Conservation (phyloP, 2,329 filamentous ascomycete genomes). For the Nigrospora sphaerica region DNA sequence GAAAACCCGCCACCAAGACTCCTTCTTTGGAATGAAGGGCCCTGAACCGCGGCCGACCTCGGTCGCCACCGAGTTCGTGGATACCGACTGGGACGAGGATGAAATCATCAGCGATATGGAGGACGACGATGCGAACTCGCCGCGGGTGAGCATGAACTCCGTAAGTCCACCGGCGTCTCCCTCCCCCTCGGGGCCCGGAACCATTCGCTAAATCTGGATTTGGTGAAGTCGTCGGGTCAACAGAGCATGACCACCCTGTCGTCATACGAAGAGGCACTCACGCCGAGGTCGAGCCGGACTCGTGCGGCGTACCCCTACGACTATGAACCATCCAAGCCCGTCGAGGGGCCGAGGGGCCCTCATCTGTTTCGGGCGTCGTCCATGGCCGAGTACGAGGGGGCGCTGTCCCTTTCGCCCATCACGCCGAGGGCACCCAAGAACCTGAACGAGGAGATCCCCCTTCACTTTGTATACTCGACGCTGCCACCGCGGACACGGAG, state of each 20-base stretch:
- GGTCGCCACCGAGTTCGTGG: slow-evolving; percentile 69
- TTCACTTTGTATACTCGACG: slow-evolving; percentile 27
- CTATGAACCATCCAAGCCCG: slow-evolving; percentile 52
- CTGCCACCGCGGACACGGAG: slow-evolving; percentile 27
- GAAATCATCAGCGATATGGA: slow-evolving; percentile 50
- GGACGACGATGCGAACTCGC: slow-evolving; percentile 51
- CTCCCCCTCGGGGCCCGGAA: too few species aligned
- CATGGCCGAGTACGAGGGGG: slow-evolving; percentile 43
- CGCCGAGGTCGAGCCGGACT: slow-evolving; percentile 61
- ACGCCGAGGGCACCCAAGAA: slow-evolving; percentile 54
- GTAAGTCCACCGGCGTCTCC: slow-evolving; percentile 38
- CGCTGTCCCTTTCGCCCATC: slow-evolving; percentile 66
- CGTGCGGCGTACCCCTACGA: slow-evolving; percentile 56
- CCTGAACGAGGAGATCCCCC: slow-evolving; percentile 25
- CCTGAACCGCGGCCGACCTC: slow-evolving; percentile 55
- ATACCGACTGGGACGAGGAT: slow-evolving; percentile 69
- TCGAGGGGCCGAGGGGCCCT: slow-evolving; percentile 76
- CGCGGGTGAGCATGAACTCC: slow-evolving; percentile 62
- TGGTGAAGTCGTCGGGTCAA: slow-evolving; percentile 43
- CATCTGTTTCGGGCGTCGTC: slow-evolving; percentile 76
- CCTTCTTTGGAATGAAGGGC: slow-evolving; percentile 55
- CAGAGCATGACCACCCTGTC: slow-evolving; percentile 81
- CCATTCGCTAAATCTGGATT: too few species aligned
- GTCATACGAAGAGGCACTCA: slow-evolving; percentile 76
- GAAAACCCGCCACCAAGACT: slow-evolving; percentile 41